phyloP scores from a whole-genome alignment of 805 yeast species.

The Myxozyma lipomycoides region DNA sequence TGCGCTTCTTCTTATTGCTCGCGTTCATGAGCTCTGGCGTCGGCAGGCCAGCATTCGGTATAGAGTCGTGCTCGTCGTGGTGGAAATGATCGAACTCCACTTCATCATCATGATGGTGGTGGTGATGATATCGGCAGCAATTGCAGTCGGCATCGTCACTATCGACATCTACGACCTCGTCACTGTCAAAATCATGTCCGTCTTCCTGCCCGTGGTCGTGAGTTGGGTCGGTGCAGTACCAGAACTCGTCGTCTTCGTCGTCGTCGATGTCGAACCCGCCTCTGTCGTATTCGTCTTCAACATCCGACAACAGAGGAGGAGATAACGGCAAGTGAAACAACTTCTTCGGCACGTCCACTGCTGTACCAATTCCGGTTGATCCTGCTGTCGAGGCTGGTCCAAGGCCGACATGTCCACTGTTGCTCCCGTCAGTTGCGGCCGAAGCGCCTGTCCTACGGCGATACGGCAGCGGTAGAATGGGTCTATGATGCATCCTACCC shows the following conservation, averaged over 20 bases:
- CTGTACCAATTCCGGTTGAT: too few relatives aligned
- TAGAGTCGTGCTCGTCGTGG: background rate
- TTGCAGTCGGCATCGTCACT: background rate
- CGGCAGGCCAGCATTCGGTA: background rate
- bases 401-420: too few relatives aligned
- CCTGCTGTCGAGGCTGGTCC: too few relatives aligned
- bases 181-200: too few relatives aligned
- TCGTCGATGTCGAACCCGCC: constrained; percentile 1
- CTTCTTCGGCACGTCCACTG: too few relatives aligned
- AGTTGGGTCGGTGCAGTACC: too few relatives aligned
- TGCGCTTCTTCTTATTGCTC: constrained; percentile 21
- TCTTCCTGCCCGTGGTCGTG: too few relatives aligned
- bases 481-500: too few relatives aligned
- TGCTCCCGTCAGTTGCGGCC: constrained; percentile 1
- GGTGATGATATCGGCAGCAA: constrained; percentile 1
- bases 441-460: constrained; percentile 7
- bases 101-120: background rate
- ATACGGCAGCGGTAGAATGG: constrained; percentile 23
- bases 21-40: background rate
- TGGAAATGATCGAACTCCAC: too few relatives aligned
- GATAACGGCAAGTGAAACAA: constrained; percentile 20
- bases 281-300: constrained; percentile 6
- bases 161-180: background rate
- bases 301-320: constrained; percentile 16
- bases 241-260: constrained; percentile 2